phyloP scores from a whole-genome alignment of 1,139 yeast species.

The Blastobotrys aristatus region DNA sequence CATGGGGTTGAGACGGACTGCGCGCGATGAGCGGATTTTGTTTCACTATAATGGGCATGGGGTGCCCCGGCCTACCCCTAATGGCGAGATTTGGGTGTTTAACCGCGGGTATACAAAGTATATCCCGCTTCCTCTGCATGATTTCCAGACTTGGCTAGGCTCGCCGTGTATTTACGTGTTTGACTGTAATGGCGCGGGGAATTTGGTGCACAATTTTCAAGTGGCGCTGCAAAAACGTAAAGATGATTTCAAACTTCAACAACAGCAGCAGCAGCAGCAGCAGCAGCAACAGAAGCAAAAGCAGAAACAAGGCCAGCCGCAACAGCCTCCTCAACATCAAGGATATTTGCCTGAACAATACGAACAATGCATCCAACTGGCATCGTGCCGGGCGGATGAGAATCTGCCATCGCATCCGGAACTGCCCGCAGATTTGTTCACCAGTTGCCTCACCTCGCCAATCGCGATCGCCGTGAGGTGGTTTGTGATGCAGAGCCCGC shows the following conservation, averaged over 20 bases:
- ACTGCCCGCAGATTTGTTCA: constrained; percentile 91
- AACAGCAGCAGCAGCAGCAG: constrained; percentile 27
- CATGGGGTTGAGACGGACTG: constrained; percentile 78
- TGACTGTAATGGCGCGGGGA: constrained; percentile 94
- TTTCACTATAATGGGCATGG: constrained; percentile 99
- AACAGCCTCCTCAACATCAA: constrained; percentile 25
- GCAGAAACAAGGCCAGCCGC: background rate
- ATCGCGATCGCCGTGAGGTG: constrained; percentile 90
- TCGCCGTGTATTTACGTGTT: constrained; percentile 95
- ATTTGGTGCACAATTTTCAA: constrained; percentile 83
- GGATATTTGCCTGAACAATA: constrained; percentile 57
- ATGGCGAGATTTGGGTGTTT: constrained; percentile 99
- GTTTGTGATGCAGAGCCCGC: constrained; percentile 77
- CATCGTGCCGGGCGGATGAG: constrained; percentile 88
- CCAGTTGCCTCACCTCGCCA: constrained; percentile 93
- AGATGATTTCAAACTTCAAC: constrained; percentile 74
- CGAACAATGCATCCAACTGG: constrained; percentile 86
- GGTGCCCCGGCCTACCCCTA: constrained; percentile 93
- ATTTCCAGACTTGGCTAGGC: constrained; percentile 94
- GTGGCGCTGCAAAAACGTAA: constrained; percentile 87
- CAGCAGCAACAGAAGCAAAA: constrained; percentile 12
- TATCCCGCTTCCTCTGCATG: constrained; percentile 90
- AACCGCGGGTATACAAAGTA: constrained; percentile 96
- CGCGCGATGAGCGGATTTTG: constrained; percentile 77
- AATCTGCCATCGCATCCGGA: constrained; percentile 89